Evolutionary conservation across 2,329 filamentous ascomycete species (phyloP).

Genomic region (Fusarium brevicatenulatum): DNA sequence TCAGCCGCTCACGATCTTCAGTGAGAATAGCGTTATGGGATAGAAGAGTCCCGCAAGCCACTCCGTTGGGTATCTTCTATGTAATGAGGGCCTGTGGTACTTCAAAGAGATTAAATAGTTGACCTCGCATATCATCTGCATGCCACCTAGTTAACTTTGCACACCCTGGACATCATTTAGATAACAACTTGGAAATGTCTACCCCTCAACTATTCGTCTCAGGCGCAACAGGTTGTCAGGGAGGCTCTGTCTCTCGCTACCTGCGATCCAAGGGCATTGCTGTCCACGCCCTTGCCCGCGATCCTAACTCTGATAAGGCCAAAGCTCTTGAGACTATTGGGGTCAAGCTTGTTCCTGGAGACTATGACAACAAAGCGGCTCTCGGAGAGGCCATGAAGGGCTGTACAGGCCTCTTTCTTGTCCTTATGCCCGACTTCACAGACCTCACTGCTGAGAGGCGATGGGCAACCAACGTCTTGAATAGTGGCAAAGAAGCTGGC

Average conservation of each 20-base stretch:
- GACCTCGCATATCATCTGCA: neutral
- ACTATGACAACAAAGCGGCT: constrained; percentile 47
- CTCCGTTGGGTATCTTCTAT: neutral
- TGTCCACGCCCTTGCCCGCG: constrained; percentile 50
- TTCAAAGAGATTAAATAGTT: neutral
- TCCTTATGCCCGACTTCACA: constrained; percentile 47
- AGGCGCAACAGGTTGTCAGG: constrained; percentile 54
- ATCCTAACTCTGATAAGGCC: constrained; percentile 45
- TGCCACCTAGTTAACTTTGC: no score
- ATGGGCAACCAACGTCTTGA: constrained; percentile 47
- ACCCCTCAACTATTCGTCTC: constrained; percentile 51
- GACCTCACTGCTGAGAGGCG: constrained; percentile 46
- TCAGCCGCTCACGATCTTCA: no score
- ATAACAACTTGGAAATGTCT: constrained; percentile 41
- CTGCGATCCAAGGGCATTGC: constrained; percentile 47
- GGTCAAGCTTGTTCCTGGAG: constrained; percentile 47
- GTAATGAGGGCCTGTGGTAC: neutral
- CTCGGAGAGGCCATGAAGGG: constrained; percentile 46
- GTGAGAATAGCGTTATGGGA: no score
- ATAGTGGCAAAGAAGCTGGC: constrained; percentile 52
- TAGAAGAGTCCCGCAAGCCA: neutral
- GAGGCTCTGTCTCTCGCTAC: constrained; percentile 49
- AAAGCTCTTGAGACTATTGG: constrained; percentile 45
- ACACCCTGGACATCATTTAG: neutral
- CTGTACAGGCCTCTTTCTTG: constrained; percentile 49